Conservation (phyloP, 176 grass and related monocot genomes). For the Microstegium vimineum region DNA sequence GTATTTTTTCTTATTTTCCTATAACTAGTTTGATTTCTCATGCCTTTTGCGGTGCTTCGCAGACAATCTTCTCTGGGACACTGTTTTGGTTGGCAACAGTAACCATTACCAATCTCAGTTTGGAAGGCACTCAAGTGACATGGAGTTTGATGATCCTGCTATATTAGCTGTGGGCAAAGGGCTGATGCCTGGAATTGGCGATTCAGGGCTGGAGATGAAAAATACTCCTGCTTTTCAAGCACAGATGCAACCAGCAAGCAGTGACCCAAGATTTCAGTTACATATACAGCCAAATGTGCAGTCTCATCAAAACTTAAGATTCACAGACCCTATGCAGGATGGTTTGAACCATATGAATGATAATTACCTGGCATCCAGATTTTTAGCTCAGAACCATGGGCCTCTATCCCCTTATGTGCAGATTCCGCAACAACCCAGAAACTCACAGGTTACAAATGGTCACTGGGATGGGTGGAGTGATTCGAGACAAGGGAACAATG, state of each 20-base stretch:
- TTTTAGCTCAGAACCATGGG: slow-evolving; percentile 50
- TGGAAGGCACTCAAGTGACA: slow-evolving; percentile 49
- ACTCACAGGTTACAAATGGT: slow-evolving; percentile 49
- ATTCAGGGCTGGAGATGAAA: slow-evolving; percentile 58
- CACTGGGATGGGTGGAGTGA: slow-evolving; percentile 87
- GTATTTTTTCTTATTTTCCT: background rate
- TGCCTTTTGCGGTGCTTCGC: slow-evolving; percentile 23
- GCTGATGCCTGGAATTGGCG: slow-evolving; percentile 60
- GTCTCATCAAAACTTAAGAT: slow-evolving; percentile 58
- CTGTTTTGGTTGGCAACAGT: slow-evolving; percentile 33
- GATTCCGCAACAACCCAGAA: slow-evolving; percentile 61
- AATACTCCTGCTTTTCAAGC: slow-evolving; percentile 37
- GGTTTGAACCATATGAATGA: slow-evolving; percentile 59
- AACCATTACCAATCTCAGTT: slow-evolving; percentile 59
- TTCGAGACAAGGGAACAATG: slow-evolving; percentile 48
- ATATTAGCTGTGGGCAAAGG: slow-evolving; percentile 93
- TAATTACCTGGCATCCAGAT: slow-evolving; percentile 66
- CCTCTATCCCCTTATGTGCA: slow-evolving; percentile 54
- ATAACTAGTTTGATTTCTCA: slow-evolving; percentile 14
- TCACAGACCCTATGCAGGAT: slow-evolving; percentile 52
- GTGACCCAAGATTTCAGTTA: slow-evolving; percentile 69
- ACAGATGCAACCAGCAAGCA: slow-evolving; percentile 54
- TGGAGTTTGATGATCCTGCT: slow-evolving; percentile 94
- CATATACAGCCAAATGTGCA: slow-evolving; percentile 59
- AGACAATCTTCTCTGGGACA: slow-evolving; percentile 46